Conservation (phyloP, 129 eudicot species). For the Mikania micrantha region DNA sequence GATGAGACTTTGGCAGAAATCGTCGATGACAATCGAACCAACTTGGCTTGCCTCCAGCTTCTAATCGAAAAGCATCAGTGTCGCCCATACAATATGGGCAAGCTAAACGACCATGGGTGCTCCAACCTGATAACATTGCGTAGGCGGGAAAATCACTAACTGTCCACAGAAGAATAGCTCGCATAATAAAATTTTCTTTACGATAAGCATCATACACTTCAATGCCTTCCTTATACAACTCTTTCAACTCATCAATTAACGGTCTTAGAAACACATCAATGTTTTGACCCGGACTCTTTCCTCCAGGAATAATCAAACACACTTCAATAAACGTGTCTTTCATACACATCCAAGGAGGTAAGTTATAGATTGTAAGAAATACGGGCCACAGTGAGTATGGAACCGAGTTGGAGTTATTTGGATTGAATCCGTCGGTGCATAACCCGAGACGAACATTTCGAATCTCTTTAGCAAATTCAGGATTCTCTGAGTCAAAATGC, state of each 20-base stretch:
- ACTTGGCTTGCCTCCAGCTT: too few relatives aligned
- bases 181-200: too few relatives aligned
- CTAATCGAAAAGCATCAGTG: too few relatives aligned
- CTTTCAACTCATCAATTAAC: background rate
- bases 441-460: background rate
- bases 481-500: background rate
- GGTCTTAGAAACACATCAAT: background rate
- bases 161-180: too few relatives aligned
- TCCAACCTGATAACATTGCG: too few relatives aligned
- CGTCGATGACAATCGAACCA: too few relatives aligned
- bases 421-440: background rate
- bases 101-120: too few relatives aligned
- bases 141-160: too few relatives aligned
- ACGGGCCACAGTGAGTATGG: background rate
- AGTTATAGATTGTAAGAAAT: background rate
- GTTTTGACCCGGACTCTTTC: background rate
- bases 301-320: constrained; percentile 8
- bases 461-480: background rate
- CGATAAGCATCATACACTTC: background rate
- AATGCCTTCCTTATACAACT: background rate
- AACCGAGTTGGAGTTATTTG: background rate
- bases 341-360: constrained; percentile 9
- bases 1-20: too few relatives aligned
- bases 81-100: too few relatives aligned
- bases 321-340: background rate